Conservation (phyloP, 768 basidiomycete genomes). For the Rickenella mellea region DNA sequence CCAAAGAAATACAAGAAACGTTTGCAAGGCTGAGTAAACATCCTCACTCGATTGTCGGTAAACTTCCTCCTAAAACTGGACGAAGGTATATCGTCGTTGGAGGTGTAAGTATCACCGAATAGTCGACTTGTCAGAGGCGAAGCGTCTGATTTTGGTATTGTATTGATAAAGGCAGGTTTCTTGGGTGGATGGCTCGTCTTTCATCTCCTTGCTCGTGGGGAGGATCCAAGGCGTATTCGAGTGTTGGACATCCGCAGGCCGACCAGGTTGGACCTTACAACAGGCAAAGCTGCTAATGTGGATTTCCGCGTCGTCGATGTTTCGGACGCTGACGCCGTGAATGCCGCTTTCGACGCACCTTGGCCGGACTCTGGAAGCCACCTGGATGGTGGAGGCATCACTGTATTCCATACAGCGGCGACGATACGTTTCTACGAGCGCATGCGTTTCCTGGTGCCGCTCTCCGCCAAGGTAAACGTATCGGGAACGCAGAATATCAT, state of each 20-base stretch:
- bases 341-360: conserved; percentile 51
- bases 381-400: conserved; percentile 28
- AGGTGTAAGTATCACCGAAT: conserved; percentile 38
- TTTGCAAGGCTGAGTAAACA: conserved; percentile 25
- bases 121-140: not conserved
- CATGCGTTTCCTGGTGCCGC: conserved; percentile 34
- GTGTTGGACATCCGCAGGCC: conserved; percentile 61
- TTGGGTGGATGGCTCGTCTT: conserved; percentile 72
- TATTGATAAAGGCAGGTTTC: conserved; percentile 48
- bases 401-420: conserved; percentile 71
- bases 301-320: conserved; percentile 54
- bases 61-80: conserved; percentile 60
- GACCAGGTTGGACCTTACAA: conserved; percentile 42
- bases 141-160: not conserved
- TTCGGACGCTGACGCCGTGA: conserved; percentile 40
- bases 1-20: conserved; percentile 27
- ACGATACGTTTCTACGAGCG: conserved; percentile 75
- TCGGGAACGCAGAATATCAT: conserved; percentile 60
- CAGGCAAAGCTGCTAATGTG: conserved; percentile 41
- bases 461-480: conserved; percentile 56
- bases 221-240: conserved; percentile 54
- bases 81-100: conserved; percentile 70
- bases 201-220: conserved; percentile 60
- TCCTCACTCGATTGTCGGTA: conserved; percentile 24
- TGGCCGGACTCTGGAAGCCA: conserved; percentile 34